Evolutionary conservation across 2,329 filamentous ascomycete genomes (phyloP).

Genomic region (Elsinoe batatas): DNA sequence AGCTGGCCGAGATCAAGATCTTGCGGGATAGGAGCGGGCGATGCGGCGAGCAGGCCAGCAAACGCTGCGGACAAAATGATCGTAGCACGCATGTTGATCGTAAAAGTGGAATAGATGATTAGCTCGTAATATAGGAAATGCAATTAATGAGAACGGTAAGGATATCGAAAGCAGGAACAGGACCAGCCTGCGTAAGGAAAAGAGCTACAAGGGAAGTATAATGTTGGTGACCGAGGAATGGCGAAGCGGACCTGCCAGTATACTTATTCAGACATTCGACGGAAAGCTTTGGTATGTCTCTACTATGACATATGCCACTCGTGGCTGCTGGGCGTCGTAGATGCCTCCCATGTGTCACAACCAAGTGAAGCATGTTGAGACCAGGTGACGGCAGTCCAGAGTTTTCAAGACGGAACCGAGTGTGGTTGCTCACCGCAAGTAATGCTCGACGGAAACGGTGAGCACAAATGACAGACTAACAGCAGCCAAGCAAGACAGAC

Average conservation of each 20-base stretch:
- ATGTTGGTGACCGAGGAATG: not conserved
- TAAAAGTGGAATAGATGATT: conserved; percentile 2
- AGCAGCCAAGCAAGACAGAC: conserved; percentile 5
- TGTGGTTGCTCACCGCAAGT: not conserved
- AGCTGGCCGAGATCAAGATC: conserved; percentile 20
- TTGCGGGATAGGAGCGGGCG: conserved; percentile 15
- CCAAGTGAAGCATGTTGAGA: not conserved
- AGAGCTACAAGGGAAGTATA: not conserved
- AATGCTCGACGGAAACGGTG: not conserved
- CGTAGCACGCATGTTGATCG: conserved; percentile 13
- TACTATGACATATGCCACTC: not conserved
- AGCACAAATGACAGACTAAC: conserved; percentile 6
- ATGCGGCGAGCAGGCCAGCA: conserved; percentile 18
- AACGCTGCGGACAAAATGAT: conserved; percentile 17
- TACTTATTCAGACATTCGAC: not conserved
- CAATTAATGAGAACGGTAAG: not conserved
- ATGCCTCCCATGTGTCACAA: not conserved
- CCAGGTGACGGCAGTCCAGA: not conserved
- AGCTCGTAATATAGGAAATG: not conserved
- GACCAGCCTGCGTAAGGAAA: conserved; percentile 5
- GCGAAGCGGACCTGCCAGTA: not conserved
- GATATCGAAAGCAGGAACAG: not conserved
- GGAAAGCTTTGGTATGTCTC: not conserved
- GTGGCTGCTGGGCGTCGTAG: not conserved
- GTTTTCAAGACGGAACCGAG: not conserved